Base-by-base conservation (phyloP, 164 flowering plant species). In the Malania oleifera region DNA sequence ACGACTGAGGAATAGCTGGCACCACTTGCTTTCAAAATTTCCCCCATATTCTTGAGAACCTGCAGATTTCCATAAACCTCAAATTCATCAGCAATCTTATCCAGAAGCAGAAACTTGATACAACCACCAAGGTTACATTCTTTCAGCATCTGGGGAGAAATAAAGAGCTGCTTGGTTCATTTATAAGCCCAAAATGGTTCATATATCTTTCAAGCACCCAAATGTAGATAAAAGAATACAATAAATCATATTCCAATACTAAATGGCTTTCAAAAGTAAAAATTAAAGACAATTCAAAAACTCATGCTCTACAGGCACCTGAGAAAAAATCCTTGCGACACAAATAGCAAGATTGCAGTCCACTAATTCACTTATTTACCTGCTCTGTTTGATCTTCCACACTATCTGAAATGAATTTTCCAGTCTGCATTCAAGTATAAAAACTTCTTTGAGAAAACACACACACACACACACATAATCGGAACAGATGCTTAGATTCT, bases 301-400 rank as follows among this genome's bases (percentile, higher is more conserved):
- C n/a, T n/a, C n/a, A n/a, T n/a, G n/a, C n/a, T n/a, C n/a, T n/a
- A n/a, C n/a, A n/a, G n/a, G n/a, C n/a, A n/a, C n/a, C 20, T 20
- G 24, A 44, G 48, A 17, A 19, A 20, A 14, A n/a, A 17, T 49
- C 38, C 29, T 28, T 45, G 26, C 59, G 38, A 45, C 12, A 10
- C 24, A 11, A 43, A 24, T n/a, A 24, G 1, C 6, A n/a, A 5
- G 2, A 12, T 38, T 38, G 41, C 14, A 12, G 14, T 15, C 17
- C 14, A 27, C 35, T 28, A 60, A 14, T 20, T 7, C 19, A 5
- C 15, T 34, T 34, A 50, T n/a, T 43, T 70, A 90, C 98, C 97
- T 93, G 99, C 68, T 93, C 96, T 26, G 97, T 88, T 69, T 93
- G 99, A 57, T 85, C 99, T 66, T 90, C 97, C 2, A 93, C 80